phyloP scores from a whole-genome alignment of 2,329 filamentous ascomycete species.

The Microcyclospora tardicrescens region DNA sequence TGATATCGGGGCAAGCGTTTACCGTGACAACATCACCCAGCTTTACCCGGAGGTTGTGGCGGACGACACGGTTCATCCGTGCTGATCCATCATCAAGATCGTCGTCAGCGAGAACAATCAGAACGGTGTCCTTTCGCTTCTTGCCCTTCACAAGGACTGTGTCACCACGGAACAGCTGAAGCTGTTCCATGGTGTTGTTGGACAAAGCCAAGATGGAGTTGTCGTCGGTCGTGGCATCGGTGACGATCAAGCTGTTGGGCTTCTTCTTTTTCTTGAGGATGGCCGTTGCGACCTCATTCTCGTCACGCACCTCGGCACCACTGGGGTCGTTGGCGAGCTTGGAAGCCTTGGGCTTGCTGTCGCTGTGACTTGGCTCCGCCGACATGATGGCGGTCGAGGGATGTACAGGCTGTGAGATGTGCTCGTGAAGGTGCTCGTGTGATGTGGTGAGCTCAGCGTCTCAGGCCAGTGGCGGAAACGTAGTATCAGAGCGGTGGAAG shows the following conservation, averaged over 20 bases:
- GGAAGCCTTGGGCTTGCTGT: constrained; percentile 30
- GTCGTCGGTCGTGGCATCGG: constrained; percentile 97
- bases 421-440: too few relatives aligned
- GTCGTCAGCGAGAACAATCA: constrained; percentile 95
- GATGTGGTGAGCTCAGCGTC: too few relatives aligned
- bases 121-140: constrained; percentile 97
- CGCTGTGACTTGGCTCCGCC: constrained; percentile 35
- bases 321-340: constrained; percentile 27
- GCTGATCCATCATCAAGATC: constrained; percentile 95
- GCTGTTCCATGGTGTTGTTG: constrained; percentile 96
- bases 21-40: constrained; percentile 96
- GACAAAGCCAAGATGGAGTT: constrained; percentile 98
- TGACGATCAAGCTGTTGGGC: constrained; percentile 97
- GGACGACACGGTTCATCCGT: constrained; percentile 94
- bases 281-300: constrained; percentile 84
- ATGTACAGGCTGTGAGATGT: too few relatives aligned
- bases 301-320: constrained; percentile 39
- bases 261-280: constrained; percentile 99
- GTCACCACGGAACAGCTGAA: constrained; percentile 96
- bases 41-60: constrained; percentile 97
- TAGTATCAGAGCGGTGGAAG: too few relatives aligned
- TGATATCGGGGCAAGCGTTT: constrained; percentile 96
- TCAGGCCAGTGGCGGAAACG: too few relatives aligned
- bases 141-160: constrained; percentile 97
- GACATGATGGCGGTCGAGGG: constrained; percentile 28